Percentiles rank a stretch among this genome's conserved stretches.
These are phyloP conservation scores for Colletotrichum abscissum DNA, from an alignment of 2,329 filamentous ascomycete species.

Conservation along the genomic window DNA sequence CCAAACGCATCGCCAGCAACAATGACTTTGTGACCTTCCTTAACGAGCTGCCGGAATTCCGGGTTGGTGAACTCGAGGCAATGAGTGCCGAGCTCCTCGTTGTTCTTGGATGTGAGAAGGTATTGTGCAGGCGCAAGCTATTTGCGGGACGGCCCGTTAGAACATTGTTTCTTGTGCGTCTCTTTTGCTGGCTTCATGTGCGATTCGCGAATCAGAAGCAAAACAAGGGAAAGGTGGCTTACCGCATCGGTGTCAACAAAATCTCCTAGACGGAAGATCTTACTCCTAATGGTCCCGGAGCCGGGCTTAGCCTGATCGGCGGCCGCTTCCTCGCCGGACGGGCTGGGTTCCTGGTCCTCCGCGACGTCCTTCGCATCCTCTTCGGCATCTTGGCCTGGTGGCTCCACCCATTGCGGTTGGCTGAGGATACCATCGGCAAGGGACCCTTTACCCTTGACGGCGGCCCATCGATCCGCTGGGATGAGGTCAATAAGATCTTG, in stretches of 20 bases:
- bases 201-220: not conserved
- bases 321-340: not conserved
- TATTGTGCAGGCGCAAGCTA: conserved; percentile 53
- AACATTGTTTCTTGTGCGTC: not conserved
- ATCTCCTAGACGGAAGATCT: conserved; percentile 35
- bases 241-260: conserved; percentile 39
- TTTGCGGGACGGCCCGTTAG: conserved; percentile 17
- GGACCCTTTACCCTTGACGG: conserved; percentile 37
- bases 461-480: conserved; percentile 32
- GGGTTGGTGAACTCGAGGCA: conserved; percentile 38
- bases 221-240: not conserved
- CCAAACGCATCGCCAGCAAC: conserved; percentile 59
- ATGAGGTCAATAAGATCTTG: conserved; percentile 44
- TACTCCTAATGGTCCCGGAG: conserved; percentile 26
- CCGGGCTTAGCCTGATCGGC: not conserved
- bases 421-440: conserved; percentile 15
- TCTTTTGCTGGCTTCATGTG: conserved; percentile 34
- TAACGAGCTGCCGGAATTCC: conserved; percentile 34
- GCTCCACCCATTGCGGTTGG: conserved; percentile 18
- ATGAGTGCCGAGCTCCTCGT: conserved; percentile 38
- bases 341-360: not conserved
- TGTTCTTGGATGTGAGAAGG: conserved; percentile 42
- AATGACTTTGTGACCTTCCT: conserved; percentile 47
- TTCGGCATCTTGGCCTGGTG: conserved; percentile 1
- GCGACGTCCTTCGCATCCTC: not conserved